These are phyloP conservation scores for Rhodotorula sphaerocarpa DNA, from an alignment of 768 basidiomycete genomes.

Conservation along the genomic window DNA sequence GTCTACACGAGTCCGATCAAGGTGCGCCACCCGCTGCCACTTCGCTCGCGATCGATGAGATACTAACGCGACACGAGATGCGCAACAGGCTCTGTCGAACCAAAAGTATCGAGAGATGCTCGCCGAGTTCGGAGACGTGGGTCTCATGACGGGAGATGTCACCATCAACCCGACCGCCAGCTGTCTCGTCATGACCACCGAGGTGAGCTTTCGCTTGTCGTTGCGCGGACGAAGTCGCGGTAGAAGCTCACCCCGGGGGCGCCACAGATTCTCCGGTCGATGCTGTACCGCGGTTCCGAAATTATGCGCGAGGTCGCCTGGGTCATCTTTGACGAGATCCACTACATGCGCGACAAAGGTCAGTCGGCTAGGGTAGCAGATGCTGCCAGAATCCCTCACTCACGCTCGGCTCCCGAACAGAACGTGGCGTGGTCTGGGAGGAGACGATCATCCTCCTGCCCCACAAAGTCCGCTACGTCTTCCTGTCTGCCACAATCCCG, in stretches of 20 bases:
- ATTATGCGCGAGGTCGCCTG: conserved; percentile 99
- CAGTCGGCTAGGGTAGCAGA: conserved; percentile 18
- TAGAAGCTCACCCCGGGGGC: too few species aligned
- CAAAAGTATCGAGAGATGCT: conserved; percentile 98
- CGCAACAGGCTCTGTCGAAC: conserved; percentile 78
- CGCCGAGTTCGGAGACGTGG: conserved; percentile 94
- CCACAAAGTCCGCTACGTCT: conserved; percentile 91
- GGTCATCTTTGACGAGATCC: conserved; percentile 99
- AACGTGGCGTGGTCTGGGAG: conserved; percentile 99
- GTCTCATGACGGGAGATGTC: conserved; percentile 98
- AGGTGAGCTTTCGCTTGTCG: conserved; percentile 52
- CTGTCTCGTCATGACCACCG: conserved; percentile 98
- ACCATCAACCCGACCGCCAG: conserved; percentile 96
- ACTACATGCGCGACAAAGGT: conserved; percentile 96
- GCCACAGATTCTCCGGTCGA: conserved; percentile 83
- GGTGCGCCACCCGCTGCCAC: conserved; percentile 49
- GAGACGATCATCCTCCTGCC: conserved; percentile 96
- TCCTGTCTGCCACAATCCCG: conserved; percentile 96
- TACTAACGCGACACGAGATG: neutral
- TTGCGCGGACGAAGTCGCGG: neutral
- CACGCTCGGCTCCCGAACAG: conserved; percentile 42
- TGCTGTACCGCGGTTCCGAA: conserved; percentile 97
- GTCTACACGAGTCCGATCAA: conserved; percentile 99
- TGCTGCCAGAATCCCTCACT: neutral
- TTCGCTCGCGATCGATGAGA: neutral